These are phyloP conservation scores for Dactylellina parvicollis DNA, from an alignment of 2,329 filamentous ascomycete genomes.

Conservation along the genomic window DNA sequence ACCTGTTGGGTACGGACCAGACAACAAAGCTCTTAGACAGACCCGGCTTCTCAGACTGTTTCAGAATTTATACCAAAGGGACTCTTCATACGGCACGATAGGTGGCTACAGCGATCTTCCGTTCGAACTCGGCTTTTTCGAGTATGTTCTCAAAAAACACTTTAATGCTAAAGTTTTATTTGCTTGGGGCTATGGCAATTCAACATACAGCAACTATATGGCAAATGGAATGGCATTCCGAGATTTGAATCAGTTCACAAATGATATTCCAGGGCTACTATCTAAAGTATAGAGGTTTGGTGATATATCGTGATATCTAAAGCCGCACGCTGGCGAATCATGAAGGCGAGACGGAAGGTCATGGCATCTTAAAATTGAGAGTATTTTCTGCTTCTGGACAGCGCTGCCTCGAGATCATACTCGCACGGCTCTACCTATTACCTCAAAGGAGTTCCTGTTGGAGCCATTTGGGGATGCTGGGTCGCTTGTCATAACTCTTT, in stretches of 20 bases:
- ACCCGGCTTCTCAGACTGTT: constrained; percentile 13
- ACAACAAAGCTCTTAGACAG: constrained; percentile 8
- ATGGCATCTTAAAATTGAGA: too few species aligned
- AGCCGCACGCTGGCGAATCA: too few species aligned
- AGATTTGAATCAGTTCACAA: constrained; percentile 9
- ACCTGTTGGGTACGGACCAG: constrained; percentile 1
- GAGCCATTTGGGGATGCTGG: constrained; percentile 13
- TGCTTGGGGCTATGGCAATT: constrained; percentile 28
- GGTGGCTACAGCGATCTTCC: constrained; percentile 4
- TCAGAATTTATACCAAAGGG: not conserved
- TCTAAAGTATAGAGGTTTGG: not conserved
- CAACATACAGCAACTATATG: constrained; percentile 27
- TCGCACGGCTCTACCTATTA: too few species aligned
- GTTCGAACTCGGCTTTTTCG: constrained; percentile 44
- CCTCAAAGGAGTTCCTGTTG: too few species aligned
- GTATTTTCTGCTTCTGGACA: too few species aligned
- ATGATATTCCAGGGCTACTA: constrained; percentile 24
- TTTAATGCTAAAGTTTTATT: constrained; percentile 27
- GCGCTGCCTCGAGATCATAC: too few species aligned
- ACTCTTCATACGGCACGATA: not conserved
- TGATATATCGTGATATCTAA: too few species aligned
- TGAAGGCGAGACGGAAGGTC: too few species aligned
- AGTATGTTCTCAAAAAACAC: constrained; percentile 18
- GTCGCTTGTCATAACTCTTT: constrained; percentile 4
- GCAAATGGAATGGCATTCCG: constrained; percentile 22